Base-by-base conservation (phyloP, 257 asterid genomes). In the Nicotiana knightiana region DNA sequence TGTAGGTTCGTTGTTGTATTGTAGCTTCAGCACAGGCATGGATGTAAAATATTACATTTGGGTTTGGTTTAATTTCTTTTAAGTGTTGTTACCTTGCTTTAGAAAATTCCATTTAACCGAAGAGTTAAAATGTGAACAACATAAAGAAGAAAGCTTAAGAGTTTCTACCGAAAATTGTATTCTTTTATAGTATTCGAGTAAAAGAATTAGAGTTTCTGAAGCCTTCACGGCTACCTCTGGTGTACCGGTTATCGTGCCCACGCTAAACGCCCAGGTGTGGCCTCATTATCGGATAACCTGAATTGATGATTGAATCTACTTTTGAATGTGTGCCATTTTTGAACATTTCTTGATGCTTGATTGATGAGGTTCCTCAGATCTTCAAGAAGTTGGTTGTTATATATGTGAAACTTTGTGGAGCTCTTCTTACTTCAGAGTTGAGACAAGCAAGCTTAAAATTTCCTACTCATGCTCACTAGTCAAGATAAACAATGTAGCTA, bases 1-100 rank as follows among this genome's bases (percentile, higher is more conserved):
- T 37, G 48, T 86, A 86, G 90, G 70, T 28, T 65, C 75, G 9
- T 63, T 76, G 75, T 82, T 67, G 70, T 86, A 48, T 64, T 30
- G 61, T 59, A 51, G 28, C 68, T 78, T 79, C 57, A 79, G 82
- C 82, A 15, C 30, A 16, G 62, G 2, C 75, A 13, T 79, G 82
- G 82, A 79, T 79, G 62, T 62, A 37, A 61, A 24, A 32, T 35
- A 18, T 10, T 78, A 35, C 65, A 35, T n/a, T n/a, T 28, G 82
- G 82, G 21, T 30, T 77, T 58, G 71, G 46, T 32, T 1, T 53
- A 53, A 0, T 53, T 53, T 53, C 57, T 53, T 53, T 53, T 53
- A 0, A 67, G 54, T 33, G 26, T 18, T 67, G 32, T 67, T 67
- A 67, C 76, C 76, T 67, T 18, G 54, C 76, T 18, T 35, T 4